Evolutionary conservation across 345 rosid genomes (phyloP), one percentile per base, ranked within the genome.

Genomic region (Cardamine chenopodiifolia): DNA sequence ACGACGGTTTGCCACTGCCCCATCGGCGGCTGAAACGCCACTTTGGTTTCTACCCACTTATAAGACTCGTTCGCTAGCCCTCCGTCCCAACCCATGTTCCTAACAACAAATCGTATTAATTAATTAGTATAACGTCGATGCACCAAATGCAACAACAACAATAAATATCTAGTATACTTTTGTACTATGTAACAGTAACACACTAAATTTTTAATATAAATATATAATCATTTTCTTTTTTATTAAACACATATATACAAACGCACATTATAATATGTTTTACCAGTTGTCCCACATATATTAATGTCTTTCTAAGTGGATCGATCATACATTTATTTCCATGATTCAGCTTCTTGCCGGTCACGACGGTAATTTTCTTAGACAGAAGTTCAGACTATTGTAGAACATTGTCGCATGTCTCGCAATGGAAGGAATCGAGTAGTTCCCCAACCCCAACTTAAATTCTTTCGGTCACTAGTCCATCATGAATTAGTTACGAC

Each of bases 1-100:
- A 91, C 94, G 1, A 94, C 92, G 8, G 92, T 73, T 76, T 91
- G 92, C 97, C 97, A 91, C 56, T 49, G 75, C 63, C 74, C 42
- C 81, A 87, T 56, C 13, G 73, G 75, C 60, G 80, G 80, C 76
- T 79, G 70, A 59, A 86, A 87, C 4, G 85, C 92, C 45, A 89
- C 87, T 66, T 78, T 70, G 14, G 74, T 77, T 80, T 89, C 97
- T 26, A 84, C 92, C 94, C 97, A 89, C 14, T 34, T 25, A 63
- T 90, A 87, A 18, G 90, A 86, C 42, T 80, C 79, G 25, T 86
- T 83, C 50, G 75, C 94, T 32, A 85, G 61, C 28, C 48, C 35
- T 63, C 72, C 86, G 12, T 78, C 83, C 94, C 94, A 91, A 15
- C 90, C 90, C 25, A 66, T 76, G 32, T 45, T 47, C 35, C 86